Evolutionary conservation across 2,329 filamentous ascomycete species (phyloP).

Genomic region (Didymella pinodella): DNA sequence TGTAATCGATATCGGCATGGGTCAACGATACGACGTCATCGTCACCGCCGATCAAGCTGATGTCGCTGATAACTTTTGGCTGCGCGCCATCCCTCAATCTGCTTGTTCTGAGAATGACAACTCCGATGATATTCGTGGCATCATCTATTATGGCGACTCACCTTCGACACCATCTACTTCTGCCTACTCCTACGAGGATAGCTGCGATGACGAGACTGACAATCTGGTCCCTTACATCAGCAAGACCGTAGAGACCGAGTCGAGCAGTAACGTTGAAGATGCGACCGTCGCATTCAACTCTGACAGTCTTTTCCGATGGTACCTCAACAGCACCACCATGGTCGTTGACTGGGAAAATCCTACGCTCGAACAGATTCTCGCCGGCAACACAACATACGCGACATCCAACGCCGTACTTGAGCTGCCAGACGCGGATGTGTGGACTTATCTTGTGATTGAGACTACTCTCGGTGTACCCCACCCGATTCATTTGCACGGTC

Average conservation of each 20-base stretch:
- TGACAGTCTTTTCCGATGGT: constrained; percentile 53
- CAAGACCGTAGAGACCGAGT: constrained; percentile 45
- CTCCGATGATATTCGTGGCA: constrained; percentile 44
- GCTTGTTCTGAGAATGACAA: constrained; percentile 50
- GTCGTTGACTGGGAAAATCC: constrained; percentile 51
- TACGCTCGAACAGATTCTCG: constrained; percentile 48
- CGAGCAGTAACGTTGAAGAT: constrained; percentile 37
- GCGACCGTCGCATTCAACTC: constrained; percentile 42
- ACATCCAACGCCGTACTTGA: constrained; percentile 41
- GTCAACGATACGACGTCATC: constrained; percentile 51
- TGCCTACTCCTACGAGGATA: constrained; percentile 45
- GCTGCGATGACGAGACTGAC: constrained; percentile 49
- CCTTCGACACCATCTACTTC: constrained; percentile 43
- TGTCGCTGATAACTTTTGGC: constrained; percentile 46
- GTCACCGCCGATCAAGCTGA: constrained; percentile 45
- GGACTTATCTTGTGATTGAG: constrained; percentile 54
- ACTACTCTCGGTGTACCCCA: constrained; percentile 47
- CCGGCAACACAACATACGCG: constrained; percentile 44
- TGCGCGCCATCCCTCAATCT: constrained; percentile 51
- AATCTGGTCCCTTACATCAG: constrained; percentile 39
- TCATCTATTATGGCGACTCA: constrained; percentile 49
- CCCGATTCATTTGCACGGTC: constrained; percentile 45
- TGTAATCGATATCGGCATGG: constrained; percentile 52
- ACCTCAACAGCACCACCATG: constrained; percentile 52
- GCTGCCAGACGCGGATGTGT: constrained; percentile 38